Percentiles rank a stretch among this genome's conserved stretches.
Conservation (phyloP, 2,329 filamentous ascomycete species). For the Didymella keratinophila region DNA sequence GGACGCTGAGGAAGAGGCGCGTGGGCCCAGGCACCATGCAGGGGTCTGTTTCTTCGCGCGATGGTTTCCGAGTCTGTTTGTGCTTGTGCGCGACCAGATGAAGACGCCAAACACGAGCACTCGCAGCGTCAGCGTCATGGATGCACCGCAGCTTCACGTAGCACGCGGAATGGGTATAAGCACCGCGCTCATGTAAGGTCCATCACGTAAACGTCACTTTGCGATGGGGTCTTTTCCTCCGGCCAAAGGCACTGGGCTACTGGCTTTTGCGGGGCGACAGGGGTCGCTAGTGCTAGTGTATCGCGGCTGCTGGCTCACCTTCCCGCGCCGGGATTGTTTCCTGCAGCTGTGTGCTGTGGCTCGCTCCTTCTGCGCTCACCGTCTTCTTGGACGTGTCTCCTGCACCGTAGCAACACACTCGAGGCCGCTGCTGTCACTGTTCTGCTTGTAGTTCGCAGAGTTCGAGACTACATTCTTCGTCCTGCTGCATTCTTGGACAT, state of each 20-base stretch:
- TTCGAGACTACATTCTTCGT: neutral
- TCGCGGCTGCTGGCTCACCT: constrained; percentile 23
- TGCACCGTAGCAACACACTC: constrained; percentile 1
- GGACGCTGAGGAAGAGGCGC: constrained; percentile 8
- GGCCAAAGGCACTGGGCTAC: constrained; percentile 1
- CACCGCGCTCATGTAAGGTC: constrained; percentile 8
- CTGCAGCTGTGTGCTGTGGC: constrained; percentile 18
- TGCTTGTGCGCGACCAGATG: constrained; percentile 3
- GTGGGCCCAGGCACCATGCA: constrained; percentile 19
- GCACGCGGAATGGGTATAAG: neutral
- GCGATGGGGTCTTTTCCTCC: constrained; percentile 9
- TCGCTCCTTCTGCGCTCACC: constrained; percentile 24
- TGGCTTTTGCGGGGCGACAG: constrained; percentile 16
- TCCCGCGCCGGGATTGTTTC: constrained; percentile 16
- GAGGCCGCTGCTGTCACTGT: neutral
- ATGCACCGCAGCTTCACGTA: neutral
- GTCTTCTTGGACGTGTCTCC: constrained; percentile 25
- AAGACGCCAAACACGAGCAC: neutral
- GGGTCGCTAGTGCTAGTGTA: constrained; percentile 10
- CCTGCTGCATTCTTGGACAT: constrained; percentile 3
- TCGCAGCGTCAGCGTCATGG: constrained; percentile 12
- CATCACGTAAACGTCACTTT: constrained; percentile 18
- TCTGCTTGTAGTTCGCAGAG: neutral
- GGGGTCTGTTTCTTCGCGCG: neutral
- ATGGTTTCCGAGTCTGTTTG: constrained; percentile 1